phyloP scores from a whole-genome alignment of 2,329 filamentous ascomycete species.

The Trichoderma semiorbis region DNA sequence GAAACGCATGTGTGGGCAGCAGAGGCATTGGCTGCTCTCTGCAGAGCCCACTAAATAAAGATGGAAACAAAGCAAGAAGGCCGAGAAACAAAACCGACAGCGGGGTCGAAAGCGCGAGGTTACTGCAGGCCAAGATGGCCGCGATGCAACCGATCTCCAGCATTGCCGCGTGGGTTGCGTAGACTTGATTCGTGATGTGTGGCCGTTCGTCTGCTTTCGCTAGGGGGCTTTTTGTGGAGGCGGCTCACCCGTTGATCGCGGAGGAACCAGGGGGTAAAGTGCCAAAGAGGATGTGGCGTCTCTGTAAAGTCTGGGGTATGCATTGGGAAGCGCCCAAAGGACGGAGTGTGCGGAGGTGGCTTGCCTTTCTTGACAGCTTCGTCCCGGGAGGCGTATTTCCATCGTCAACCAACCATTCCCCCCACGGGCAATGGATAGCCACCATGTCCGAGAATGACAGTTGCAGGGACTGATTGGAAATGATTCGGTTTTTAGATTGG shows the following conservation, averaged over 20 bases:
- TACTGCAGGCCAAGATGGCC: neutral
- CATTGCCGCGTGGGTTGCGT: conserved; percentile 7
- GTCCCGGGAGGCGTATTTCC: neutral
- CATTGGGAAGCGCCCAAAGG: neutral
- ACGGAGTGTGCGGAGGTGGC: neutral
- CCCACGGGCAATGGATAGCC: neutral
- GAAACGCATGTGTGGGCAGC: conserved; percentile 8
- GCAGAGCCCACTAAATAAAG: neutral
- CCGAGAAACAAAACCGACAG: neutral
- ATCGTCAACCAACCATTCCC: neutral
- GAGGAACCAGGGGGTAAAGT: neutral
- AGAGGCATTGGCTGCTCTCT: neutral
- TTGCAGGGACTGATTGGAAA: neutral
- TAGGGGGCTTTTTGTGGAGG: neutral
- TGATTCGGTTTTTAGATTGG: neutral
- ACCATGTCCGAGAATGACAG: neutral
- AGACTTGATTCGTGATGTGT: neutral
- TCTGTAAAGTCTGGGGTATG: conserved; percentile 15
- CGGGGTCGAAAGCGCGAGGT: neutral
- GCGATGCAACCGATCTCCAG: neutral
- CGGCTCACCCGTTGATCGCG: neutral
- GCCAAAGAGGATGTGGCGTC: neutral
- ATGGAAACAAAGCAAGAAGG: conserved; percentile 15
- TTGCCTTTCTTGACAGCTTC: neutral
- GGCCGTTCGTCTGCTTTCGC: neutral